These are phyloP conservation scores for Claviceps capensis DNA, from an alignment of 2,329 filamentous ascomycete genomes.

Conservation along the genomic window DNA sequence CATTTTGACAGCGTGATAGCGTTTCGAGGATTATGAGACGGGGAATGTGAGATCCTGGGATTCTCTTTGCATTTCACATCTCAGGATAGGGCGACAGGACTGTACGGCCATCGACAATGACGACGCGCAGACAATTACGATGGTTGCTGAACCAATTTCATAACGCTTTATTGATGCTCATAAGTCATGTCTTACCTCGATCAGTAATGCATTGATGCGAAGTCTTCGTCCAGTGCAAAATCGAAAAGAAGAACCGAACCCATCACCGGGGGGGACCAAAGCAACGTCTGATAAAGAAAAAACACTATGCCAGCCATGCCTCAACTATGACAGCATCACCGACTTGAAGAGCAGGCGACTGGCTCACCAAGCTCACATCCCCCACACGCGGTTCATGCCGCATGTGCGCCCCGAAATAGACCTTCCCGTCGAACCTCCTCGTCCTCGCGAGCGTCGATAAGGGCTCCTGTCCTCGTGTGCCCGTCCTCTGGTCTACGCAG, in stretches of 20 bases:
- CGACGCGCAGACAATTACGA: too few relatives aligned
- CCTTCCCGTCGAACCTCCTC: slow-evolving; percentile 66
- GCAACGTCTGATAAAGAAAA: background rate
- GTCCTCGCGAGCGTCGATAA: slow-evolving; percentile 83
- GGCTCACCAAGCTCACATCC: slow-evolving; percentile 8
- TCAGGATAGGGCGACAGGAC: too few relatives aligned
- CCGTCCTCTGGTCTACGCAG: slow-evolving; percentile 78
- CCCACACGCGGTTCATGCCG: slow-evolving; percentile 24
- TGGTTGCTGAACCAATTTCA: too few relatives aligned
- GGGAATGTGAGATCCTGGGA: too few relatives aligned
- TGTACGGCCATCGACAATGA: too few relatives aligned
- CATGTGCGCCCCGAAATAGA: slow-evolving; percentile 82
- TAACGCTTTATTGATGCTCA: too few relatives aligned
- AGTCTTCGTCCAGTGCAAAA: background rate
- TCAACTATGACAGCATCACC: slow-evolving; percentile 29
- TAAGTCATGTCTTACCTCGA: too few relatives aligned
- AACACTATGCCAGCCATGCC: slow-evolving; percentile 1
- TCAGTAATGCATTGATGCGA: too few relatives aligned
- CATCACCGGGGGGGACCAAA: background rate
- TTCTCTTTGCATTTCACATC: too few relatives aligned
- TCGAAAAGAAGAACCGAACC: background rate
- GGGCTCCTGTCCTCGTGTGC: slow-evolving; percentile 65
- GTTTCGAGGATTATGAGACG: too few relatives aligned
- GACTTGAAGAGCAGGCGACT: slow-evolving; percentile 30
- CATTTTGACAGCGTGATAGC: too few relatives aligned